These are phyloP conservation scores for Globisporangium cederbergense DNA, from an alignment of 352 stramenopile genomes.

Conservation along the genomic window DNA sequence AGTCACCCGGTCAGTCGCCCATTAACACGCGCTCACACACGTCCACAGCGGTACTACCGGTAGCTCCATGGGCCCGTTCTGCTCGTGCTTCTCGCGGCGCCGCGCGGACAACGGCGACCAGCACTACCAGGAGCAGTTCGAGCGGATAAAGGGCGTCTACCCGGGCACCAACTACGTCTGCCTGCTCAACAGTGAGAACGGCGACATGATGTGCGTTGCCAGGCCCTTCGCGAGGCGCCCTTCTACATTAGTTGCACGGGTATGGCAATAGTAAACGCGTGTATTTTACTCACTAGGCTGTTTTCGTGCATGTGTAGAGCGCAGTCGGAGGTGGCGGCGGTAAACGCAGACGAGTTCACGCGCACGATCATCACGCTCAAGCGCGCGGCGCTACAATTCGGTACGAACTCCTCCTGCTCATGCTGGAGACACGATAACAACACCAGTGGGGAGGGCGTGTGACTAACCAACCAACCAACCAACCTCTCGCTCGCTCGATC, in stretches of 20 bases:
- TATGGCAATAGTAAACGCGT: not conserved
- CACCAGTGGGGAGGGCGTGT: not conserved
- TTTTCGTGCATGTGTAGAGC: conserved; percentile 28
- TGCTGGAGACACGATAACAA: not conserved
- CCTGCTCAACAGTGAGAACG: conserved; percentile 67
- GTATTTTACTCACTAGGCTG: not conserved
- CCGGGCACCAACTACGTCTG: conserved; percentile 80
- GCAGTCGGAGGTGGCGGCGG: conserved; percentile 57
- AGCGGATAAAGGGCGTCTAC: conserved; percentile 67
- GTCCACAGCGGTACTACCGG: not conserved
- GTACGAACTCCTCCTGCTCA: conserved; percentile 25
- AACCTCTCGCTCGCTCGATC: not conserved
- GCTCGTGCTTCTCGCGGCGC: conserved; percentile 66
- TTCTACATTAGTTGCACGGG: not conserved
- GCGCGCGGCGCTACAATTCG: conserved; percentile 75
- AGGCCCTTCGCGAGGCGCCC: not conserved
- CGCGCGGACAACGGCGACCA: conserved; percentile 44
- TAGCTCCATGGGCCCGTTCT: conserved; percentile 51
- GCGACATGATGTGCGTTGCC: conserved; percentile 74
- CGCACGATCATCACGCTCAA: conserved; percentile 80
- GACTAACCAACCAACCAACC: not conserved
- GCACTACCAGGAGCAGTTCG: conserved; percentile 75
- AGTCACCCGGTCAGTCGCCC: not conserved
- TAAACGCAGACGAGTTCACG: conserved; percentile 77
- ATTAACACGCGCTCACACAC: not conserved